Base-by-base conservation (phyloP, 108 stramenopile species). In the Nitzschia sp. region DNA sequence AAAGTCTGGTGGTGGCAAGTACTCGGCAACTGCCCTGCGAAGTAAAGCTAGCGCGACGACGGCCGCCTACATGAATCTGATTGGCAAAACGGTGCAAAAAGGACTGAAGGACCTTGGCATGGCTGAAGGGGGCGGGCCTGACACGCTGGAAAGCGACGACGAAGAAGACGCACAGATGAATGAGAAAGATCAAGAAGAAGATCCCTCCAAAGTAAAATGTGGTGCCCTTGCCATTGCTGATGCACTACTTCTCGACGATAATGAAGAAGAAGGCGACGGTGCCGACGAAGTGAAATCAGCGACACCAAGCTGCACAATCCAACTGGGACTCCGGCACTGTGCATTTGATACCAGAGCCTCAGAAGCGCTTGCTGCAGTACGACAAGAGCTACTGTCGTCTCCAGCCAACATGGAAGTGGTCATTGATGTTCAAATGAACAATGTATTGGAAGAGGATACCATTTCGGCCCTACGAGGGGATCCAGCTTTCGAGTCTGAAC, bases 21-120 rank as follows among this genome's bases (percentile, higher is more conserved):
- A 81, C 60, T 87, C 84, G 9, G 86, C 85, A 26, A 79, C 65
- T 32, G 69, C 75, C 15, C 61, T 90, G n/a, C 76, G 70, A 58
- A 85, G 80, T 66, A 89, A 86, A 63, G 91, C 91, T 16, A 92
- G 73, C 21, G 85, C 83, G 0, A 88, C 85, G 19, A 81, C 85
- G 15, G 59, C 68, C 16, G 75, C 82, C 0, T 87, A 92, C 65
- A 85, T 93, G 76, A 83, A 71, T 41, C 75, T 80, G 45, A 63
- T 89, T 65, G 77, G 80, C 5, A 84, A 83, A 47, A 72, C 54
- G 29, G 44, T 93, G 5, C 82, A 83, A 61, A 83, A 72, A 58
- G 78, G 86, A 26, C 68, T 85, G 28, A 83, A 89, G 55, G 85
- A 79, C 50, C 67, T 78, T 55, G 84, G 84, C 44, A 53, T 82